phyloP scores from a whole-genome alignment of 495 filamentous ascomycete species.

The Aspergillus biplanus region DNA sequence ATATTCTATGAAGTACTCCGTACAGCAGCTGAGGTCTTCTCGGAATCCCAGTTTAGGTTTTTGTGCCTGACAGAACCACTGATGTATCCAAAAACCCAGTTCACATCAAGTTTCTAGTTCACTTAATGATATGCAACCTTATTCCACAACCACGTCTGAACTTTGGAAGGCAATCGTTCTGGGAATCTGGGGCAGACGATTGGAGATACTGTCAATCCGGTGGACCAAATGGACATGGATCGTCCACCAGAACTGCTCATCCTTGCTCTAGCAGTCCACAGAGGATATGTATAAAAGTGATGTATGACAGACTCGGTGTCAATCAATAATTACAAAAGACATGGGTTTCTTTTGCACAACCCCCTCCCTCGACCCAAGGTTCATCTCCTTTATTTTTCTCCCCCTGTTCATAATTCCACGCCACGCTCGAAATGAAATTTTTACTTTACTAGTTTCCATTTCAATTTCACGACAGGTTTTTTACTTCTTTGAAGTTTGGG shows the following conservation, averaged over 20 bases:
- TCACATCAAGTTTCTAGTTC: neutral
- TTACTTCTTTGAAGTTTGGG: neutral
- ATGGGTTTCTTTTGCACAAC: neutral
- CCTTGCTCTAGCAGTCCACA: neutral
- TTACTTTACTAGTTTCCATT: slow-evolving; percentile 2
- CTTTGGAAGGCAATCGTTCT: neutral
- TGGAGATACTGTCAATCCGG: slow-evolving; percentile 3
- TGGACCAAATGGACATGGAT: too few species aligned
- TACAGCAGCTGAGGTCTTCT: neutral
- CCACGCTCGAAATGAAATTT: neutral
- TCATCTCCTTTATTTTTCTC: neutral
- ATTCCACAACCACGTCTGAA: neutral
- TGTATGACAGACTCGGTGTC: neutral
- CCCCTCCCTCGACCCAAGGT: neutral
- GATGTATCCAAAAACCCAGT: neutral
- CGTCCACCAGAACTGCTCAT: neutral
- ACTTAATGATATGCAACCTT: neutral
- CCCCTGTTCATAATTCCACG: neutral
- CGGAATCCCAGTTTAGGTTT: neutral
- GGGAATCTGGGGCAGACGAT: neutral
- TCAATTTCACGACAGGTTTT: neutral
- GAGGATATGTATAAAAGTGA: neutral
- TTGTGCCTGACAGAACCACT: neutral
- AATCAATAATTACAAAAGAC: slow-evolving; percentile 2
- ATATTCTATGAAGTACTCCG: too few species aligned